Evolutionary conservation across 2,329 filamentous ascomycete genomes (phyloP), one percentile per base, ranked within the genome.

Genomic region (Ascochyta pisi): DNA sequence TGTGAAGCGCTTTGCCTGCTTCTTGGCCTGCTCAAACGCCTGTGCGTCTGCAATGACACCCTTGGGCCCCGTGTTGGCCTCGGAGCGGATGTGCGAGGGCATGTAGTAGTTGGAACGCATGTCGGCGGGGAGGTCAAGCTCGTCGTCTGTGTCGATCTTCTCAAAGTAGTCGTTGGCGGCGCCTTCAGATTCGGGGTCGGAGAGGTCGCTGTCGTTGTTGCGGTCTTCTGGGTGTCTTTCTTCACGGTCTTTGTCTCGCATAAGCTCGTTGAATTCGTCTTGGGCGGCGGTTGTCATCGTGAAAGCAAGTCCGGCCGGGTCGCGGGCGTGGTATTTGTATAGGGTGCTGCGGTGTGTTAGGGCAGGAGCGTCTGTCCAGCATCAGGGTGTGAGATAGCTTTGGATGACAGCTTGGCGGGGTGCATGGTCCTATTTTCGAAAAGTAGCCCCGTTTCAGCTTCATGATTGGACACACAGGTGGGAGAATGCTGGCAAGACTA

Each of bases 31-130:
- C 77, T 91, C 89, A 75, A 89, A 94, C 68, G 87, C 86, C 68
- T 90, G 84, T 34, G 91, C 91, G 72, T 95, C 91, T 66, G 90
- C 89, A 69, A 95, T 94, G 75, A 95, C 91, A 60, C 91, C 91
- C 80, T 94, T 94, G 64, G 92, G 90, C 42, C 91, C 91, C 3
- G 90, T 94, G 64, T 90, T 87, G 63, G 86, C 84, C 54, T 89
- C 87, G 49, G 80, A 85, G 73, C 90, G 74, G 58, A 90, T 84
- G 67, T 82, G 83, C 69, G 82, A 83, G 68, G 90, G 76, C 73
- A 82, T 78, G 65, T 78, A 78, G 74, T 81, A 82, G 63, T 83
- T 77, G 56, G 82, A 80, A 48, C 87, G 83, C 74, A 87, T 86
- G 67, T 87, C 70, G 62, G 70, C 65, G 46, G 75, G 68, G 24